Conservation (phyloP, 768 basidiomycete species). For the Rhodosporidiobolus odoratus region DNA sequence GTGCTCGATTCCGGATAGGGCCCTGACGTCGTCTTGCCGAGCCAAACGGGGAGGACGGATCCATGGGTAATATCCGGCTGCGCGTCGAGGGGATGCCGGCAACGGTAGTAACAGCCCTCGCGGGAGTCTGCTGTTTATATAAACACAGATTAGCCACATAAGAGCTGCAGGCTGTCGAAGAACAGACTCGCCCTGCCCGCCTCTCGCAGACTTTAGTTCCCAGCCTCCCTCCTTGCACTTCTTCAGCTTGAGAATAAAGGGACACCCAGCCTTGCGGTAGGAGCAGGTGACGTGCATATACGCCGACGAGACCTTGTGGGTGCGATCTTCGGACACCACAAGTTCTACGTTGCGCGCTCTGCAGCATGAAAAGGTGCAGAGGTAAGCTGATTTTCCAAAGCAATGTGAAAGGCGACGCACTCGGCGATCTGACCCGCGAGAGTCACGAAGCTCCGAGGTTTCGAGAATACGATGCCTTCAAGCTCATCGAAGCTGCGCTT, state of each 20-base stretch:
- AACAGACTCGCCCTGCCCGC: background rate
- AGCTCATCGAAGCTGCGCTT: conserved; percentile 20
- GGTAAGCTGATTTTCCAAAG: background rate
- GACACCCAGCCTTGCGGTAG: conserved; percentile 29
- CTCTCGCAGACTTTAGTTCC: conserved; percentile 12
- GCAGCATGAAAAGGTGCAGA: background rate
- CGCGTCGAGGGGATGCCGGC: conserved; percentile 25
- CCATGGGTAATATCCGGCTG: conserved; percentile 7
- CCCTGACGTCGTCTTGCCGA: background rate
- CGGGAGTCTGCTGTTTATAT: conserved; percentile 9
- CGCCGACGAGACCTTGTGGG: conserved; percentile 28
- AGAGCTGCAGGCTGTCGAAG: background rate
- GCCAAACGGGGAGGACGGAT: background rate
- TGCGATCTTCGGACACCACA: conserved; percentile 34
- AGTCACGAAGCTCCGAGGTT: conserved; percentile 21
- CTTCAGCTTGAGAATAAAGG: conserved; percentile 30
- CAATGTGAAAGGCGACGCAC: conserved; percentile 10
- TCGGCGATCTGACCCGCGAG: conserved; percentile 22
- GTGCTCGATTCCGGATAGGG: background rate
- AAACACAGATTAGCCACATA: background rate
- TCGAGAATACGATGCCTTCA: conserved; percentile 33
- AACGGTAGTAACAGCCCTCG: conserved; percentile 29
- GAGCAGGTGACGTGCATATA: conserved; percentile 39
- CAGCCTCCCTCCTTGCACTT: conserved; percentile 36
- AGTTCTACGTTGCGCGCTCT: conserved; percentile 20